Base-by-base conservation (phyloP, 2,329 filamentous ascomycete genomes). In the Calycina herbarum region DNA sequence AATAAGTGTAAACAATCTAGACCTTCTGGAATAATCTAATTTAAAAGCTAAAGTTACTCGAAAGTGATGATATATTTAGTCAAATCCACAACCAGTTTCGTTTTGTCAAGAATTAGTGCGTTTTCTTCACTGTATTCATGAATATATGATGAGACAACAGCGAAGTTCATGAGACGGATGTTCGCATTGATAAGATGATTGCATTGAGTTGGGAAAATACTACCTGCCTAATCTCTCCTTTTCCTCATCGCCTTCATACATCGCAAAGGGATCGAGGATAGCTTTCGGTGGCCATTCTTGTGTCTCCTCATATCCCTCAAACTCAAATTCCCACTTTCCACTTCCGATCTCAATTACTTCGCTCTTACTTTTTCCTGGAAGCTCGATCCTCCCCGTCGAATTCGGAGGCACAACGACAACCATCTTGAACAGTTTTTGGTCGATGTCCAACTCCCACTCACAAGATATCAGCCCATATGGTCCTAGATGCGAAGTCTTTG, bases 381-480 rank as follows among this genome's bases (percentile, higher is more conserved):
- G 51, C 38, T 67, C 67, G 5, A 73, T 63, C 11, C 64, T 45
- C 1, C 63, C 72, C 2, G n/a, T 68, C 10, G 63, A 65, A 64
- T 73, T 73, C 15, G 71, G 68, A 17, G 72, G 72, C 1, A 73
- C 69, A 24, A 10, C 42, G 17, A 68, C 42, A 17, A 42, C 64
- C 64, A 72, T 67, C 20, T 51, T 51, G 17, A 73, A 72, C 15
- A 33, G 3, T 24, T 58, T 58, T 3, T 48, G 64, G 5, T 48
- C 59, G 4, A 51, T 42, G 31, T 68, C 31, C 8, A 70, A 31
- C 35, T 63, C 33, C 72, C 72, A 74, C 40, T 67, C 64, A 63
- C 69, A 70, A 17, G 33, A 62, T 1, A 77, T 66, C 54, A 60
- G 15, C 3, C 76, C 76, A 70, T 77, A 77, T 2, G 74, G 73